Base-by-base conservation (phyloP, 1,284 basidiomycete genomes). In the Coniophora puteana region DNA sequence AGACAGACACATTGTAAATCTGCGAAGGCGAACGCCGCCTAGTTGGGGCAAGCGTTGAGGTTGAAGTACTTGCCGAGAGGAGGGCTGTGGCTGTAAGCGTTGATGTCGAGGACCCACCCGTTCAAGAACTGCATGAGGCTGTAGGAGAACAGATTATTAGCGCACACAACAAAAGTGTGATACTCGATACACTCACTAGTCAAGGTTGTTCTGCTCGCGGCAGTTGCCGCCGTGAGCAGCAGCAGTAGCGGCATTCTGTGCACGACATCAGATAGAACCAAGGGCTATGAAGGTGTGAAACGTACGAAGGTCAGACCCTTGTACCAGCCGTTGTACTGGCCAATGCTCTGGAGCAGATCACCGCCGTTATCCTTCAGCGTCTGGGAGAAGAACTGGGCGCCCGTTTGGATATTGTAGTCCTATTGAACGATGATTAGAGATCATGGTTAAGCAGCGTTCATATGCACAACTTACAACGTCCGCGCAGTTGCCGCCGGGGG, bases 281-380 rank as follows among this genome's bases (percentile, higher is more conserved):
- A 46, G 22, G 44, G 24, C 24, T 16, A 39, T 16, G 32, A 27
- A 18, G 27, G 22, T 14, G 25, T 17, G 18, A 34, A 38, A 66
- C 75, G 36, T 55, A 79, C 82, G 39, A 65, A 64, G 18, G 84
- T 89, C 69, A 92, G 64, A 16, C 77, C 77, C 6, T 42, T 40
- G 16, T 47, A 51, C 89, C 89, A 93, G 31, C 89, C 88, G 59
- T 93, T 93, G 68, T 94, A 93, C 16, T 61, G 47, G 13, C 89
- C 92, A 38, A 90, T 63, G 6, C 78, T 71, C 46, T 63, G 37
- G 13, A 92, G 63, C 24, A 92, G 59, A 54, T 83, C 74, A 16
- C 83, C 83, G 23, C 65, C 67, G 49, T 78, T 70, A 11, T 38
- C 36, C n/a, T 45, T 35, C 35, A 93, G 65, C 17, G 74, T 72